Percentiles rank a stretch among this genome's conserved stretches.
Evolutionary conservation across 805 yeast genomes (phyloP).

Genomic region (Saccharomyces eubayanus): DNA sequence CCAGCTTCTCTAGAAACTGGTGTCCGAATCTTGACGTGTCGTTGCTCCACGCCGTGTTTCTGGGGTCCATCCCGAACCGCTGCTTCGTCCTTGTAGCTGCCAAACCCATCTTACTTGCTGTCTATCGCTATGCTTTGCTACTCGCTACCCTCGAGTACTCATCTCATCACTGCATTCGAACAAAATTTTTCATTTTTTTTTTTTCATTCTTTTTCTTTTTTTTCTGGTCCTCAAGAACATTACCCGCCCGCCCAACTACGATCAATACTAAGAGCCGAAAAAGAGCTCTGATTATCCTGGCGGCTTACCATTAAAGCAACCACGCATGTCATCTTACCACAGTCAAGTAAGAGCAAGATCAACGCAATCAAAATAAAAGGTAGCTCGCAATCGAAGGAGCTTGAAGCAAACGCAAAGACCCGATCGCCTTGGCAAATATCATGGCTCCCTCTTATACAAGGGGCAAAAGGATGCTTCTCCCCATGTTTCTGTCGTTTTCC

Average conservation of each 20-base stretch:
- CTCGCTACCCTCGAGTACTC: neutral
- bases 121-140: neutral
- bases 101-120: slow-evolving; percentile 49
- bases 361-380: too few relatives aligned
- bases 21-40: slow-evolving; percentile 81
- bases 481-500: neutral
- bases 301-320: neutral
- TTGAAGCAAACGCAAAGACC: neutral
- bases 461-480: neutral
- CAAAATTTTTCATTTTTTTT: neutral
- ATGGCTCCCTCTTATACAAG: neutral
- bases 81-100: slow-evolving; percentile 76
- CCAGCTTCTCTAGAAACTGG: slow-evolving; percentile 67
- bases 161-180: neutral
- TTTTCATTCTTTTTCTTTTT: neutral
- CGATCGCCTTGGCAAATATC: neutral
- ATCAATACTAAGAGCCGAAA: neutral
- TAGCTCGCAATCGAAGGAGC: neutral
- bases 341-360: too few relatives aligned
- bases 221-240: neutral
- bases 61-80: slow-evolving; percentile 84
- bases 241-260: neutral
- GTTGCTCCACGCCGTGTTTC: slow-evolving; percentile 92
- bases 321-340: too few relatives aligned
- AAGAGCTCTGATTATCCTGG: neutral